Percentiles rank a stretch among this genome's conserved stretches.
Evolutionary conservation across 805 yeast genomes (phyloP).

Genomic region (Clavispora fructus): DNA sequence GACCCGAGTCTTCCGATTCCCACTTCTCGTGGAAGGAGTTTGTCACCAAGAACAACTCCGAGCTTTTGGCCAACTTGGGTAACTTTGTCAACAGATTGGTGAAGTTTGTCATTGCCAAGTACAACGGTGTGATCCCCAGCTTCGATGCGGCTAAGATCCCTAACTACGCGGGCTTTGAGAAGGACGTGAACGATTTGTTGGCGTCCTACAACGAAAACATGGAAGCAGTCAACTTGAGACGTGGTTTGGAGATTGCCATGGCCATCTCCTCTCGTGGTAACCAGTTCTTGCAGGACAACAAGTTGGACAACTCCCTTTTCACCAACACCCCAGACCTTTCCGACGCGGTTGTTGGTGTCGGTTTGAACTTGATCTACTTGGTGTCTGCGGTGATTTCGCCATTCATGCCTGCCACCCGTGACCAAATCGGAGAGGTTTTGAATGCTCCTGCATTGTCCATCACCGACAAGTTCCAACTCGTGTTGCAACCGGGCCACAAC

Average conservation of each 20-base stretch:
- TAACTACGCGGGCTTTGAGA: slow-evolving; percentile 39
- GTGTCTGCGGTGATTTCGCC: slow-evolving; percentile 82
- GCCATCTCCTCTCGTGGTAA: slow-evolving; percentile 88
- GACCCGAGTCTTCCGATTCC: slow-evolving; percentile 95
- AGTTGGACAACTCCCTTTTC: slow-evolving; percentile 82
- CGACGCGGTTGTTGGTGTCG: slow-evolving; percentile 90
- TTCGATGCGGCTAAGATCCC: slow-evolving; percentile 46
- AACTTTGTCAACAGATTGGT: slow-evolving; percentile 92
- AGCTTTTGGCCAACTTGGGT: slow-evolving; percentile 92
- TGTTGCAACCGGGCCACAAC: slow-evolving; percentile 74
- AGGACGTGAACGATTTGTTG: slow-evolving; percentile 62
- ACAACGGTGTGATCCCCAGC: slow-evolving; percentile 82
- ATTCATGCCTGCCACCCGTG: slow-evolving; percentile 81
- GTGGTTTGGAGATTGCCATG: slow-evolving; percentile 91
- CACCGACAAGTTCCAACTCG: slow-evolving; percentile 67
- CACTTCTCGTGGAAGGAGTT: slow-evolving; percentile 98
- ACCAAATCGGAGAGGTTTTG: slow-evolving; percentile 68
- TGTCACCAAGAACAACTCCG: slow-evolving; percentile 89
- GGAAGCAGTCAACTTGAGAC: slow-evolving; percentile 78
- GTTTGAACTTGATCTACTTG: slow-evolving; percentile 80
- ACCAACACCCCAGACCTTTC: slow-evolving; percentile 70
- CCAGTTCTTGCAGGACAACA: slow-evolving; percentile 91
- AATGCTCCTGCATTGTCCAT: slow-evolving; percentile 77
- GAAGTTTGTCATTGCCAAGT: slow-evolving; percentile 85
- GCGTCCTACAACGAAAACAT: slow-evolving; percentile 59